Evolutionary conservation across 495 filamentous ascomycete species (phyloP), one percentile per base, ranked within the genome.

Genomic region (Neurospora sublineolata): DNA sequence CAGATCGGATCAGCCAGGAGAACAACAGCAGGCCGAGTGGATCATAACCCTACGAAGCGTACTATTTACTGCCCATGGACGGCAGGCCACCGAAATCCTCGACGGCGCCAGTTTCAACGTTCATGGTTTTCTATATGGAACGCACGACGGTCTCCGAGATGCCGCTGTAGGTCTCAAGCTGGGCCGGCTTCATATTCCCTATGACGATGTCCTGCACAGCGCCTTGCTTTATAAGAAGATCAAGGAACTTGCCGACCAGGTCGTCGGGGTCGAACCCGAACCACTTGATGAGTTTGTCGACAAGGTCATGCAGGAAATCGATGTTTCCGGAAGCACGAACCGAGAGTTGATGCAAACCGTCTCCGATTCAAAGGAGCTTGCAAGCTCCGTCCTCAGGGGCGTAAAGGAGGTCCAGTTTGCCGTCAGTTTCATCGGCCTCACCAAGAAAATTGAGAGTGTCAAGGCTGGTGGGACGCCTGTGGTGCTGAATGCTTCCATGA

Each of bases 371-470:
- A 97, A 93, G 75, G 94, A 97, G 70, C 94, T 99, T 75, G 86
- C 93, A 42, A 92, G 91, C 78, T 97, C 94, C 7, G 87, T 97
- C 36, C 85, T 99, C 27, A 89, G 92, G 68, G 95, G 95, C 42
- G 92, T 99, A 60, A 94, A 97, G 78, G 95, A 98, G 79, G 90
- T 99, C 18, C 95, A 98, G 82, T 92, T 98, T 76, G 95, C 95
- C 7, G 86, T 97, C 79, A 96, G 95, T 81, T 97, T 94, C 80
- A 87, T 97, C 75, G 89, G 94, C 12, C 81, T 98, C 72, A 93
- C 93, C 30, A 93, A 91, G 77, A 88, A 87, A 73, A 84, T 98
- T 37, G 84, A 88, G 37, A 83, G 87, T 12, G 80, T 92, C 67
- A 88, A 89, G 73, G 82, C 89, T 33, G 83, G 86, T n/a, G 90